Evolutionary conservation across 441 rosid genomes (phyloP).

Genomic region (Eutrema salsugineum): DNA sequence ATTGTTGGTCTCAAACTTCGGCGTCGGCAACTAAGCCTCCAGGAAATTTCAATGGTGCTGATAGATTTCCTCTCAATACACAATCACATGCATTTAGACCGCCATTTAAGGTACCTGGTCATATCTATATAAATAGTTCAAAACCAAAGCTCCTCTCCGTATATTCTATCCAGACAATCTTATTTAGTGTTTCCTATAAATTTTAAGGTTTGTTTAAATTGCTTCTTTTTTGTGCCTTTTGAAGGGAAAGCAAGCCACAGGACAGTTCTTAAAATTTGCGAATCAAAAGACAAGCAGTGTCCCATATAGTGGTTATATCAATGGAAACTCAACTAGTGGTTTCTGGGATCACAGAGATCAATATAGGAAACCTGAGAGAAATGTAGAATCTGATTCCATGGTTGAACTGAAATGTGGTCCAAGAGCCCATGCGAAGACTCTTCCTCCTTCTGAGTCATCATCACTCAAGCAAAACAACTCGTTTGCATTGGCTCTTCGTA

Average conservation of each 20-base stretch:
- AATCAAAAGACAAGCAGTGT: slow-evolving; percentile 39
- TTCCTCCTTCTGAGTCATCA: slow-evolving; percentile 30
- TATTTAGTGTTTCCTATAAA: not conserved
- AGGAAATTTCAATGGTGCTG: slow-evolving; percentile 30
- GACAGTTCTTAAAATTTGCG: slow-evolving; percentile 36
- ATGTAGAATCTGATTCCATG: slow-evolving; percentile 40
- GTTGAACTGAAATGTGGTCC: slow-evolving; percentile 75
- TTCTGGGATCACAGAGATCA: slow-evolving; percentile 47
- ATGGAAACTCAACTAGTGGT: slow-evolving; percentile 42
- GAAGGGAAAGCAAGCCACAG: slow-evolving; percentile 41
- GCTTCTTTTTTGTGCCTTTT: slow-evolving; percentile 38
- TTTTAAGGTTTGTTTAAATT: slow-evolving; percentile 15
- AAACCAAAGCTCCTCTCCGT: not conserved
- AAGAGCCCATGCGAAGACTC: slow-evolving; percentile 41
- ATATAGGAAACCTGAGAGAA: slow-evolving; percentile 32
- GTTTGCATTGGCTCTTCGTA: slow-evolving; percentile 29
- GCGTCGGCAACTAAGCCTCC: slow-evolving; percentile 34
- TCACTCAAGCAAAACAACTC: slow-evolving; percentile 37
- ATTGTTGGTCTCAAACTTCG: slow-evolving; percentile 31
- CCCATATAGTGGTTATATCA: slow-evolving; percentile 31
- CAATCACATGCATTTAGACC: slow-evolving; percentile 34
- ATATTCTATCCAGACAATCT: not conserved
- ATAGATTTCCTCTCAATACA: slow-evolving; percentile 32
- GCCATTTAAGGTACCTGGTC: slow-evolving; percentile 39
- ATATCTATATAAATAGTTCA: not conserved